Conservation (phyloP, 371 early-diverging fungal genomes). For the Mucor ambiguus region DNA sequence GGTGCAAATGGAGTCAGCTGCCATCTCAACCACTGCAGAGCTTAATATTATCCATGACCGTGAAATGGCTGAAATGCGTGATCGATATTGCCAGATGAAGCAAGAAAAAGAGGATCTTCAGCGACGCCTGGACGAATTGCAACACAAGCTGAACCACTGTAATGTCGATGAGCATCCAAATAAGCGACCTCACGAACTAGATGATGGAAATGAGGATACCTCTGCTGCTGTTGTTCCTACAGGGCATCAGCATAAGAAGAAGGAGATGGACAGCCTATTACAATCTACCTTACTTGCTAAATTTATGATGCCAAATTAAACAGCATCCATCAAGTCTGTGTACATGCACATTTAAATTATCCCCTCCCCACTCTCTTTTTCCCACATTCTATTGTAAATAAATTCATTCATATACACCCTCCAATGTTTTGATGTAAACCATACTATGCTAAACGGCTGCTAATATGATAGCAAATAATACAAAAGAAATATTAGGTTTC, state of each 20-base stretch:
- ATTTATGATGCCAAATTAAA: constrained; percentile 3
- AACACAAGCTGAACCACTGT: constrained; percentile 6
- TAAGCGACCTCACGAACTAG: not conserved
- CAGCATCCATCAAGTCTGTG: not conserved
- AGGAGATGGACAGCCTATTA: not conserved
- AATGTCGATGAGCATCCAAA: not conserved
- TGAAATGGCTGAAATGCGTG: constrained; percentile 17
- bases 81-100: constrained; percentile 18
- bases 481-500: too few species aligned
- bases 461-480: too few species aligned
- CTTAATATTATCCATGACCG: constrained; percentile 1
- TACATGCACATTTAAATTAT: not conserved
- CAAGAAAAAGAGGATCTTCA: constrained; percentile 24
- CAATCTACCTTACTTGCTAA: not conserved
- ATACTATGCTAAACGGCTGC: too few species aligned
- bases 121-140: constrained; percentile 16
- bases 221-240: not conserved
- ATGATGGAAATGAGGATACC: not conserved
- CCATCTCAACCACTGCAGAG: not conserved
- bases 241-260: not conserved
- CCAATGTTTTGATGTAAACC: too few species aligned
- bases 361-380: not conserved
- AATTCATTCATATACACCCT: not conserved
- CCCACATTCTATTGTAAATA: not conserved
- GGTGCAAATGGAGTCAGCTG: not conserved